These are phyloP conservation scores for Talaromyces rugulosus DNA, from an alignment of 2,329 filamentous ascomycete species.

Conservation along the genomic window DNA sequence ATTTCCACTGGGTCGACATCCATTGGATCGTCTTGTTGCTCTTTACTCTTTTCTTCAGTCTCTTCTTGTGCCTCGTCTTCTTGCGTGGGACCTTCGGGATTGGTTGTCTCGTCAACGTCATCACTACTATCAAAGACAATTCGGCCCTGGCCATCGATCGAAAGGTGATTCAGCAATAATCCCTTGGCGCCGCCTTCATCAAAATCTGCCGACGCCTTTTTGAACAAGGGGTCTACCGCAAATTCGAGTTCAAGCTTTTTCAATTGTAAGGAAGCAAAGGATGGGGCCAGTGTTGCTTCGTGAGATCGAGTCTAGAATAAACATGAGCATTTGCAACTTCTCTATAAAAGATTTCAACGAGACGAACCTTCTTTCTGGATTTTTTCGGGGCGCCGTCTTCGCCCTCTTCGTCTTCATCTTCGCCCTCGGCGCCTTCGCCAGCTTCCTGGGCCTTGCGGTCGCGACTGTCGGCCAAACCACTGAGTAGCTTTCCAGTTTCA, in stretches of 20 bases:
- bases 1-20: slow-evolving; percentile 63
- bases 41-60: slow-evolving; percentile 35
- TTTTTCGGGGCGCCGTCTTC: slow-evolving; percentile 47
- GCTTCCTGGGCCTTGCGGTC: slow-evolving; percentile 65
- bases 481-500: slow-evolving; percentile 91
- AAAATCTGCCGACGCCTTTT: slow-evolving; percentile 96
- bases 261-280: slow-evolving; percentile 80
- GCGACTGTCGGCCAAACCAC: slow-evolving; percentile 74
- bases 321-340: slow-evolving; percentile 7
- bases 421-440: slow-evolving; percentile 60
- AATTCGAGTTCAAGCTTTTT: slow-evolving; percentile 99
- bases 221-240: slow-evolving; percentile 95
- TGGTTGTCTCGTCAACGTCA: slow-evolving; percentile 59
- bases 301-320: slow-evolving; percentile 63
- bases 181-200: slow-evolving; percentile 97
- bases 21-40: slow-evolving; percentile 50
- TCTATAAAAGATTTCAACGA: background rate
- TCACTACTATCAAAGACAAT: slow-evolving; percentile 99
- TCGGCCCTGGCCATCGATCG: slow-evolving; percentile 83
- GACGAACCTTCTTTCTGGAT: slow-evolving; percentile 65
- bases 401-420: slow-evolving; percentile 55
- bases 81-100: slow-evolving; percentile 29
- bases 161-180: slow-evolving; percentile 89
- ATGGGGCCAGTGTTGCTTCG: slow-evolving; percentile 87
- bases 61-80: slow-evolving; percentile 33